Percentiles rank a stretch among this genome's conserved stretches.
Conservation (phyloP, 805 yeast species). For the Lipomyces mesembrius region DNA sequence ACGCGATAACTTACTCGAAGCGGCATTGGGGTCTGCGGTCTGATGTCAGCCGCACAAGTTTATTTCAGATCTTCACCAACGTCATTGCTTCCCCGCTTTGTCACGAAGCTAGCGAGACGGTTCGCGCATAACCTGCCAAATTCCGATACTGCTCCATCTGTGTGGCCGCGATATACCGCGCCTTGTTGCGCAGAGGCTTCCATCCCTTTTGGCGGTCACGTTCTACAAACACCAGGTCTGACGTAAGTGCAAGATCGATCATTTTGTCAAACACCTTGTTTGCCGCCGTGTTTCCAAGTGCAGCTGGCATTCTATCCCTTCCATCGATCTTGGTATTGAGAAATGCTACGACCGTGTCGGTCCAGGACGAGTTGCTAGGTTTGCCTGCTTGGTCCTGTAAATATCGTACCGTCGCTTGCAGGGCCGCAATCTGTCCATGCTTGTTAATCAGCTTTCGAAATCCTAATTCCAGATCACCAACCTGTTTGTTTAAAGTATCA, state of each 20-base stretch:
- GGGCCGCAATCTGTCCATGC: conserved; percentile 4
- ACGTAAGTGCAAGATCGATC: not conserved
- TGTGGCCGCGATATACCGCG: conserved; percentile 8
- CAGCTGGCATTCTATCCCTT: not conserved
- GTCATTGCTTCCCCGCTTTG: conserved; percentile 1
- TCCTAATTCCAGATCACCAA: conserved; percentile 1
- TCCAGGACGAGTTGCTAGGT: not conserved
- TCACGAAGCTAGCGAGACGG: not conserved
- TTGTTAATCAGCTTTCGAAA: not conserved
- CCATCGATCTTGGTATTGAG: not conserved
- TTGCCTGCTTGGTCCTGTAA: not conserved
- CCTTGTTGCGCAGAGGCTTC: conserved; percentile 8
- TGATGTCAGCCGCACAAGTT: not conserved
- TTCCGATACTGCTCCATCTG: conserved; percentile 9
- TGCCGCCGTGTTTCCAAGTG: not conserved
- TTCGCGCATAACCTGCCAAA: conserved; percentile 2
- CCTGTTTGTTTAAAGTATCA: conserved; percentile 16
- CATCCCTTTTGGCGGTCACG: not conserved
- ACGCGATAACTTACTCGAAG: too few relatives aligned
- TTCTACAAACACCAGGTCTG: conserved; percentile 1
- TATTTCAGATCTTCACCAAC: not conserved
- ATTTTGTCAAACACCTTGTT: conserved; percentile 3
- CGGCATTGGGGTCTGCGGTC: not conserved
- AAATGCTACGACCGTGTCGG: conserved; percentile 1
- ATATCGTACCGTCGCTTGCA: conserved; percentile 18